These are phyloP conservation scores for Nannizziopsis arthrosporioides DNA, from an alignment of 2,329 filamentous ascomycete genomes.

Conservation along the genomic window DNA sequence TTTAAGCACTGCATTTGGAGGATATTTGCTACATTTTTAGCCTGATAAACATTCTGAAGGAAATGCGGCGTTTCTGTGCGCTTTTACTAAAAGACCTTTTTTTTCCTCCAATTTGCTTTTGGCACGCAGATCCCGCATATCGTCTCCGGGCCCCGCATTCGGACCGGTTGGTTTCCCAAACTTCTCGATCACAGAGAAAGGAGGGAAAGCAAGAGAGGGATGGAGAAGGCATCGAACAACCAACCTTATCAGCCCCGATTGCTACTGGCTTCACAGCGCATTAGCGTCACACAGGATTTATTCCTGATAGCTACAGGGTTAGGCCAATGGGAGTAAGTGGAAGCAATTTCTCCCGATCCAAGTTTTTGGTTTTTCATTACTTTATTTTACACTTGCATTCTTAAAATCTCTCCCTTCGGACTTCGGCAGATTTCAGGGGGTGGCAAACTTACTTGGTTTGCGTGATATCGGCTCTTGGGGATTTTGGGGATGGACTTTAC, in stretches of 20 bases:
- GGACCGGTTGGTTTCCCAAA: too few species aligned
- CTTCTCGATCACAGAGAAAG: too few species aligned
- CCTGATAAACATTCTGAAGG: not conserved
- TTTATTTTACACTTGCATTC: not conserved
- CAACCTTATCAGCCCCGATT: too few species aligned
- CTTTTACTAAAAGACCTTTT: not conserved
- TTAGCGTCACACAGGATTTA: too few species aligned
- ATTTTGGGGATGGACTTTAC: not conserved
- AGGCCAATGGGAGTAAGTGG: conserved; percentile 3
- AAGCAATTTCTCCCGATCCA: not conserved
- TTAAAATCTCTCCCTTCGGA: not conserved
- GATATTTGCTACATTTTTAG: conserved; percentile 6
- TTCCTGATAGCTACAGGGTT: not conserved
- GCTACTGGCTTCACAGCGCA: too few species aligned
- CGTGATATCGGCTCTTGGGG: not conserved
- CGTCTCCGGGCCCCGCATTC: too few species aligned
- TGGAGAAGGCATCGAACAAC: too few species aligned
- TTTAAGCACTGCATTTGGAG: conserved; percentile 5
- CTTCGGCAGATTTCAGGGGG: conserved; percentile 3
- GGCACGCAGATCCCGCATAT: too few species aligned
- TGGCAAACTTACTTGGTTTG: not conserved
- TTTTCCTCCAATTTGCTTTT: not conserved
- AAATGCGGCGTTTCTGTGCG: not conserved
- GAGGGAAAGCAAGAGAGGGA: too few species aligned
- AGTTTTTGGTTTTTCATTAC: not conserved